phyloP scores from a whole-genome alignment of 371 early-diverging fungal species.

The Amoeboaphelidium occidentale region DNA sequence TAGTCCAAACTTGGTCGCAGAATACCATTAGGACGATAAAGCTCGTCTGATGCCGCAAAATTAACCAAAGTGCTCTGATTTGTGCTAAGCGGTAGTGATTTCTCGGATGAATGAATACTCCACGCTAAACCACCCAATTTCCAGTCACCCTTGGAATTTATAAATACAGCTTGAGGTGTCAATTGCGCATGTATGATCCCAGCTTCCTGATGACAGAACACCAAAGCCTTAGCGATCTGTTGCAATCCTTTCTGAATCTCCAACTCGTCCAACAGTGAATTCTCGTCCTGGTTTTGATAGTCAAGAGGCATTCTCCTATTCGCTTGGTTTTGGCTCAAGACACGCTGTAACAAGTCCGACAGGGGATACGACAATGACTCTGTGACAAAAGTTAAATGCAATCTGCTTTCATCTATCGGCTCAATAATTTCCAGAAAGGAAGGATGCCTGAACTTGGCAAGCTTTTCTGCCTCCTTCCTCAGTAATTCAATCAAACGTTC shows the following conservation, averaged over 20 bases:
- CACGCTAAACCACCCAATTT: constrained; percentile 42
- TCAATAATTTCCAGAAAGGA: constrained; percentile 54
- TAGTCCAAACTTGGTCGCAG: too few species aligned
- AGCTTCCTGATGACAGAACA: constrained; percentile 39
- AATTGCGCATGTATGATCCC: constrained; percentile 48
- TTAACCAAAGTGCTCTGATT: too few species aligned
- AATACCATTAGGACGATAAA: too few species aligned
- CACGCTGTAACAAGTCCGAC: too few species aligned
- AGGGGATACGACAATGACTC: constrained; percentile 43
- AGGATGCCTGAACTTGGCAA: constrained; percentile 58
- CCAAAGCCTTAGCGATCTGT: constrained; percentile 46
- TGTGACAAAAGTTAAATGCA: constrained; percentile 47
- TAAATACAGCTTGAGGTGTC: constrained; percentile 43
- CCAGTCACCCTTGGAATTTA: constrained; percentile 70
- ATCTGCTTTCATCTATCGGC: constrained; percentile 44
- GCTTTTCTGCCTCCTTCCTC: constrained; percentile 28
- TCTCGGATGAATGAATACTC: not conserved
- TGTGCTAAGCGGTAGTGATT: too few species aligned
- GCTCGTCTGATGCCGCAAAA: too few species aligned
- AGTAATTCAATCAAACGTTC: constrained; percentile 29
- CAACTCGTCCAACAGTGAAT: too few species aligned
- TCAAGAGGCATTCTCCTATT: too few species aligned
- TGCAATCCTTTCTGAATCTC: constrained; percentile 57
- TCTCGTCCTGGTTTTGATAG: too few species aligned
- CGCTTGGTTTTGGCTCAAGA: too few species aligned